These are phyloP conservation scores for Russula sp. DNA, from an alignment of 768 basidiomycete species.

Conservation along the genomic window DNA sequence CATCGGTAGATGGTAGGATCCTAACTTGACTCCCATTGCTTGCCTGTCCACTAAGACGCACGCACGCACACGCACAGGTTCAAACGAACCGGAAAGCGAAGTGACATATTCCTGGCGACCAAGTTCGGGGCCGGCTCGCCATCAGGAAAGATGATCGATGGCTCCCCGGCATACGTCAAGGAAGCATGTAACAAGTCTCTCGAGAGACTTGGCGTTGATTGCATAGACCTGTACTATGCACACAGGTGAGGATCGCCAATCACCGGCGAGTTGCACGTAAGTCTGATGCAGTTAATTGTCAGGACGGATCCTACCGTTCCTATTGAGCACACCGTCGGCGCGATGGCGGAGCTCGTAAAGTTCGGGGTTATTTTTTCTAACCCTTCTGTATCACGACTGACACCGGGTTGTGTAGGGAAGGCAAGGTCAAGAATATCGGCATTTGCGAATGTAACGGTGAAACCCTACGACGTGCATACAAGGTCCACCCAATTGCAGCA, in stretches of 20 bases:
- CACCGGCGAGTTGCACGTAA: not conserved
- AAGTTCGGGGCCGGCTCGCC: constrained; percentile 32
- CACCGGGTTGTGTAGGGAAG: constrained; percentile 24
- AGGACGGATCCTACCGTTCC: constrained; percentile 18
- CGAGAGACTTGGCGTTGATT: constrained; percentile 28
- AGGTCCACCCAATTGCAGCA: constrained; percentile 35
- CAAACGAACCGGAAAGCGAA: constrained; percentile 47
- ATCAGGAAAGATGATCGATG: constrained; percentile 21
- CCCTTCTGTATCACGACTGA: constrained; percentile 11
- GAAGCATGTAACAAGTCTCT: constrained; percentile 28
- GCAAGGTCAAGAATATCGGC: constrained; percentile 35
- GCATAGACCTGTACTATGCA: constrained; percentile 33
- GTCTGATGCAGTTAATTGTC: not conserved
- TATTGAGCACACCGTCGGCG: constrained; percentile 21
- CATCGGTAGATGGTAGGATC: constrained; percentile 38
- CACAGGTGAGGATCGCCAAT: constrained; percentile 26
- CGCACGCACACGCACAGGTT: constrained; percentile 36
- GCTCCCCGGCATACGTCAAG: constrained; percentile 29
- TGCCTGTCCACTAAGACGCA: not conserved
- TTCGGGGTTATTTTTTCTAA: constrained; percentile 32
- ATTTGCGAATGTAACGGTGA: constrained; percentile 33
- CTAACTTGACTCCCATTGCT: not conserved
- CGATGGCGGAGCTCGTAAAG: constrained; percentile 27
- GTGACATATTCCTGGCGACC: constrained; percentile 42
- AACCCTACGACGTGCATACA: constrained; percentile 35